Evolutionary conservation across 345 rosid genomes (phyloP).

Genomic region (Lepidium didymum): DNA sequence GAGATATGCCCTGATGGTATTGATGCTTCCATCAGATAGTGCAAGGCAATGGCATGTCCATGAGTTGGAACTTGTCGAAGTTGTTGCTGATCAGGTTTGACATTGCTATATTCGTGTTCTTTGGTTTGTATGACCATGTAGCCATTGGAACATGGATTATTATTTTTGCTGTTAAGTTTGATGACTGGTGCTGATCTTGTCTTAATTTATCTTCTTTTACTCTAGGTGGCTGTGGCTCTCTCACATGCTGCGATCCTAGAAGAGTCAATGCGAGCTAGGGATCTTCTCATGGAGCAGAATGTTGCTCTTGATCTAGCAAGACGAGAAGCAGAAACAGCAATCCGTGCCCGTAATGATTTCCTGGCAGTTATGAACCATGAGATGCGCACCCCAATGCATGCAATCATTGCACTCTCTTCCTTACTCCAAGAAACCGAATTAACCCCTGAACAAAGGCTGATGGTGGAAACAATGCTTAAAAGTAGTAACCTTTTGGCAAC

Average conservation of each 20-base stretch:
- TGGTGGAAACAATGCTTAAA: constrained; percentile 94
- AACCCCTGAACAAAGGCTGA: constrained; percentile 88
- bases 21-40: constrained; percentile 98
- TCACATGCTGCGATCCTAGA: constrained; percentile 97
- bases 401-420: constrained; percentile 92
- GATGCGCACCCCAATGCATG: constrained; percentile 99
- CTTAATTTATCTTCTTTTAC: background rate
- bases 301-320: constrained; percentile 91
- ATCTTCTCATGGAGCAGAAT: constrained; percentile 93
- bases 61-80: constrained; percentile 98
- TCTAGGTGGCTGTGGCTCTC: constrained; percentile 94
- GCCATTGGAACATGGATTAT: background rate
- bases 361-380: constrained; percentile 99
- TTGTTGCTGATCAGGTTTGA: constrained; percentile 94
- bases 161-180: background rate
- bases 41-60: constrained; percentile 99
- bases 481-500: constrained; percentile 89
- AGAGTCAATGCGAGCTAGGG: constrained; percentile 98
- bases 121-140: background rate
- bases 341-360: constrained; percentile 94
- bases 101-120: background rate
- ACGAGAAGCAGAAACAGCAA: constrained; percentile 93
- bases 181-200: background rate
- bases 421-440: constrained; percentile 92
- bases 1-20: constrained; percentile 90